Evolutionary conservation across 1,139 yeast species (phyloP).

Genomic region (Zygosaccharomyces pseudobailii): DNA sequence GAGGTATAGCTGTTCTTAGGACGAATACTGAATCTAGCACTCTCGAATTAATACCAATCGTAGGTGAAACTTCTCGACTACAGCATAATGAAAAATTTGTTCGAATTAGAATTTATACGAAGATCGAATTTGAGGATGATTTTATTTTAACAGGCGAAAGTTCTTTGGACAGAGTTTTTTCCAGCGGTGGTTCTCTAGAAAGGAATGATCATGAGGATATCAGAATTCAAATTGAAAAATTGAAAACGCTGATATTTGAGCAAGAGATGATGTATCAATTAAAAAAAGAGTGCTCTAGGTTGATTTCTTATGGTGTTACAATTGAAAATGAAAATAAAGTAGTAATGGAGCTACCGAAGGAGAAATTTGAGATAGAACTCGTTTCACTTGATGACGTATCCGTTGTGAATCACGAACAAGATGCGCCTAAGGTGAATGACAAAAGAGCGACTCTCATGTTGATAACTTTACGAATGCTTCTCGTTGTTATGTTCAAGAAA

Average conservation of each 20-base stretch:
- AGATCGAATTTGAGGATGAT: constrained; percentile 54
- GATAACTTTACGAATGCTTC: constrained; percentile 44
- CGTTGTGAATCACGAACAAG: constrained; percentile 36
- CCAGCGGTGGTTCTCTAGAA: constrained; percentile 11
- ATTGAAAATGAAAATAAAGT: constrained; percentile 63
- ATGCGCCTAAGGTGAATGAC: constrained; percentile 34
- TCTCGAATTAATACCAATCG: constrained; percentile 39
- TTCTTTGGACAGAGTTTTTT: constrained; percentile 18
- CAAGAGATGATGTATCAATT: constrained; percentile 67
- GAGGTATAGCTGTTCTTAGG: constrained; percentile 67
- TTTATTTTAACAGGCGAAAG: constrained; percentile 36
- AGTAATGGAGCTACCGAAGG: constrained; percentile 58
- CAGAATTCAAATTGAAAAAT: constrained; percentile 51
- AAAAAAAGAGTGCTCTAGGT: constrained; percentile 65
- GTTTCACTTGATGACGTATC: constrained; percentile 46
- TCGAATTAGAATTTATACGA: constrained; percentile 50
- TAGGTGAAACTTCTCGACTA: constrained; percentile 21
- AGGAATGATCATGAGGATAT: constrained; percentile 35
- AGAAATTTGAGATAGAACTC: constrained; percentile 65
- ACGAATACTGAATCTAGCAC: constrained; percentile 35
- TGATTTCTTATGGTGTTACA: constrained; percentile 69
- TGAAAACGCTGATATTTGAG: constrained; percentile 74
- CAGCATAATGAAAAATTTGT: constrained; percentile 36
- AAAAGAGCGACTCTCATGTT: constrained; percentile 38
- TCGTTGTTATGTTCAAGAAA: constrained; percentile 44